phyloP scores from a whole-genome alignment of 2,329 filamentous ascomycete genomes.

The Botrytis deweyae region DNA sequence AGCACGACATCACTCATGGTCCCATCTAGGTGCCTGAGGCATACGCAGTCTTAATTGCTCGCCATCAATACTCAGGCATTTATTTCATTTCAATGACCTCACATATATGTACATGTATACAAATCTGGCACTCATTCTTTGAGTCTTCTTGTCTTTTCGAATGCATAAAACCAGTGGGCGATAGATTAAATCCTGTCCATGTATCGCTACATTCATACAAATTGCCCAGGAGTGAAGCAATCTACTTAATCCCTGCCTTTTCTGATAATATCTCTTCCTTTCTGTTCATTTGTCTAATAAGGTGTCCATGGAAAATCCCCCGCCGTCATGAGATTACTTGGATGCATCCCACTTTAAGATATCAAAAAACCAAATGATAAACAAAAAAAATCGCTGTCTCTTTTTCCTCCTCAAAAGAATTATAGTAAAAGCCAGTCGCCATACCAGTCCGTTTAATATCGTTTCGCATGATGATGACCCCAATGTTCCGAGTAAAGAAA shows the following conservation, averaged over 20 bases:
- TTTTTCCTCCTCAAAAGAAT: constrained; percentile 6
- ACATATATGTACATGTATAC: background rate
- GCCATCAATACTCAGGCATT: background rate
- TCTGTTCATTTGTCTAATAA: background rate
- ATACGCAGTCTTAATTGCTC: background rate
- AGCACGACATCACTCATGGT: constrained; percentile 12
- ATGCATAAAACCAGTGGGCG: background rate
- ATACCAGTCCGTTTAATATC: constrained; percentile 7
- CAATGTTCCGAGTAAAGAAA: constrained; percentile 9
- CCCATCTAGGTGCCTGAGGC: background rate
- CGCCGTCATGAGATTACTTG: constrained; percentile 4
- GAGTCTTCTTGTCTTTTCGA: background rate
- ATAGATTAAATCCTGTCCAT: background rate
- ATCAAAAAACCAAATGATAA: background rate
- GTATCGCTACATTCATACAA: background rate
- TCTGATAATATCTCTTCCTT: background rate
- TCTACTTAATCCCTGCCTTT: background rate
- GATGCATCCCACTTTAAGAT: constrained; percentile 1
- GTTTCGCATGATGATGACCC: constrained; percentile 3
- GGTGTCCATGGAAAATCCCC: background rate
- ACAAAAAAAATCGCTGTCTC: background rate
- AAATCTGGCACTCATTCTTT: background rate
- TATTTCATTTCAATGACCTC: background rate
- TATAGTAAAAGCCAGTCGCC: constrained; percentile 8
- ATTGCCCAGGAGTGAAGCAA: background rate